Evolutionary conservation across 2,329 filamentous ascomycete genomes (phyloP).

Genomic region (Penicillium psychrosexuale): DNA sequence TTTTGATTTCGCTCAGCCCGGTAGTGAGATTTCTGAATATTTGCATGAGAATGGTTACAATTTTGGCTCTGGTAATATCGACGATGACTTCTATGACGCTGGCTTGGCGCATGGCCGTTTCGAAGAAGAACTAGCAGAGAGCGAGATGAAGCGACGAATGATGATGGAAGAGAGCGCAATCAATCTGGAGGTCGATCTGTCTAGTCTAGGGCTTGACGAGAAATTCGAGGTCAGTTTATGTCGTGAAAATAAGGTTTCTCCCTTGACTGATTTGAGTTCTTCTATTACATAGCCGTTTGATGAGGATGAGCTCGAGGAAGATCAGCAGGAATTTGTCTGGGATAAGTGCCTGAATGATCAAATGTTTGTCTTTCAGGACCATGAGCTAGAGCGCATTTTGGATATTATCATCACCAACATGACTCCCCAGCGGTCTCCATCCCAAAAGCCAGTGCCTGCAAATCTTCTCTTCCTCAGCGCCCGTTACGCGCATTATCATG

Average conservation of each 20-base stretch:
- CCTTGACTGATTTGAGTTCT: not conserved
- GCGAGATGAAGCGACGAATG: slow-evolving; percentile 80
- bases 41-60: slow-evolving; percentile 90
- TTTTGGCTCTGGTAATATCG: slow-evolving; percentile 38
- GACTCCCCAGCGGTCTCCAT: slow-evolving; percentile 90
- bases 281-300: slow-evolving; percentile 53
- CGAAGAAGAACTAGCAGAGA: slow-evolving; percentile 96
- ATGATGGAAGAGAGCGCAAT: slow-evolving; percentile 99
- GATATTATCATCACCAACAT: slow-evolving; percentile 97
- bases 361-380: slow-evolving; percentile 99
- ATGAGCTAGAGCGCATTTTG: slow-evolving; percentile 84
- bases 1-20: slow-evolving; percentile 90
- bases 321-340: slow-evolving; percentile 95
- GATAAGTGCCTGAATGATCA: slow-evolving; percentile 90
- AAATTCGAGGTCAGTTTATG: slow-evolving; percentile 71
- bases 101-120: slow-evolving; percentile 91
- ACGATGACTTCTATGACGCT: slow-evolving; percentile 88
- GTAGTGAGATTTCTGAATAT: slow-evolving; percentile 95
- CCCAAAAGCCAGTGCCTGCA: slow-evolving; percentile 96
- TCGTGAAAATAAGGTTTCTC: not conserved
- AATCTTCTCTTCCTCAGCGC: slow-evolving; percentile 96
- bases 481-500: slow-evolving; percentile 94
- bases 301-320: slow-evolving; percentile 84
- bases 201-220: slow-evolving; percentile 93
- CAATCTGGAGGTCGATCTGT: slow-evolving; percentile 92